Percentiles rank a stretch among this genome's conserved stretches.
Evolutionary conservation across 2,329 filamentous ascomycete species (phyloP).

Genomic region (Alternaria longipes): DNA sequence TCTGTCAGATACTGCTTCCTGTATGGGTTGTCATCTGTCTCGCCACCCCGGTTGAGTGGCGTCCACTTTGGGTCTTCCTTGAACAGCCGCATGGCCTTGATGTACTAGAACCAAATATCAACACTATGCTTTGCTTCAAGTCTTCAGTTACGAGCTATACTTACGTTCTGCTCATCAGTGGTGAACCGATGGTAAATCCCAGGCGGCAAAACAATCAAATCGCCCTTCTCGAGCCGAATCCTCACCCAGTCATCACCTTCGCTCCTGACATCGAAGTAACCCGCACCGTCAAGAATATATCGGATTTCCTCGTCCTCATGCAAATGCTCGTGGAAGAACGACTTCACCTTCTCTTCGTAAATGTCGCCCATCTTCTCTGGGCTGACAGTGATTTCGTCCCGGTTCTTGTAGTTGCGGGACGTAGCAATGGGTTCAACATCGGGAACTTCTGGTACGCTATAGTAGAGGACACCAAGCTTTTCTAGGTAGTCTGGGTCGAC

Average conservation of each 20-base stretch:
- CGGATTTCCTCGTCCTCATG: slow-evolving; percentile 99
- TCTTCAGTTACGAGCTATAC: slow-evolving; percentile 44
- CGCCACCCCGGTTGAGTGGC: slow-evolving; percentile 79
- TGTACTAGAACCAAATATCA: slow-evolving; percentile 69
- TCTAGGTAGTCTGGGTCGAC: slow-evolving; percentile 73
- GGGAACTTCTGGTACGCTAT: slow-evolving; percentile 69
- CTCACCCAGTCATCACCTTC: slow-evolving; percentile 88
- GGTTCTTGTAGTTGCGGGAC: slow-evolving; percentile 87
- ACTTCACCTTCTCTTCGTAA: slow-evolving; percentile 94
- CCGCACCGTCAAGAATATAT: slow-evolving; percentile 87
- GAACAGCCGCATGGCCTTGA: slow-evolving; percentile 95
- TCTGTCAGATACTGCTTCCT: slow-evolving; percentile 78
- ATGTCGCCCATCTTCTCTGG: slow-evolving; percentile 82
- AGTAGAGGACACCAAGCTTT: slow-evolving; percentile 82
- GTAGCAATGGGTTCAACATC: slow-evolving; percentile 77
- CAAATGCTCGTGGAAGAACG: slow-evolving; percentile 93
- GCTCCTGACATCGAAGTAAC: slow-evolving; percentile 92
- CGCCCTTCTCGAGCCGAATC: slow-evolving; percentile 82
- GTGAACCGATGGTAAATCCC: slow-evolving; percentile 99
- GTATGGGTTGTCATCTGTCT: slow-evolving; percentile 80
- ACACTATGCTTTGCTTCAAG: not conserved
- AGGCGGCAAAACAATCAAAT: slow-evolving; percentile 91
- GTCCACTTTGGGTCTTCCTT: slow-evolving; percentile 99
- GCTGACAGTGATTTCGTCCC: slow-evolving; percentile 90
- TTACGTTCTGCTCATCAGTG: slow-evolving; percentile 87